A percentile compares a stretch with the other conserved stretches of the same genome.
phyloP scores from a whole-genome alignment of 2,329 filamentous ascomycete genomes.

The Achaetomium macrosporum region DNA sequence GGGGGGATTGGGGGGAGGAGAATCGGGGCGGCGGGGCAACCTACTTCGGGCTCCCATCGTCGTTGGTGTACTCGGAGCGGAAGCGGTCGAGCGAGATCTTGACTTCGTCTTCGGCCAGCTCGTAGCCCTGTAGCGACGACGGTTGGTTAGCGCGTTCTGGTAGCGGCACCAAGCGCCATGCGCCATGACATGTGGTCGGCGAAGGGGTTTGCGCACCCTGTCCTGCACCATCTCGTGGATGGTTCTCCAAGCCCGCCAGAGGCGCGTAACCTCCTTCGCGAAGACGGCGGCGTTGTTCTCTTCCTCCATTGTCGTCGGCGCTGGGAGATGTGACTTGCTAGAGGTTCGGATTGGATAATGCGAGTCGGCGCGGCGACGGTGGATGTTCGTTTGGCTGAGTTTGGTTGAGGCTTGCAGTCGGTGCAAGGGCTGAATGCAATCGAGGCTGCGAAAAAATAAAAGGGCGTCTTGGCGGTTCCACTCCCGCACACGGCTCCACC shows the following conservation, averaged over 20 bases:
- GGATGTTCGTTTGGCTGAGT: background rate
- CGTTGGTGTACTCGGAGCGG: conserved; percentile 62
- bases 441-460: background rate
- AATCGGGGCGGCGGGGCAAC: conserved; percentile 27
- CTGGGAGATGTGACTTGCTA: background rate
- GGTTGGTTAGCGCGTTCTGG: background rate
- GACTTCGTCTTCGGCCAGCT: conserved; percentile 83
- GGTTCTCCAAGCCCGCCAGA: conserved; percentile 93
- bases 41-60: conserved; percentile 71
- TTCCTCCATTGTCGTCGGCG: conserved; percentile 36
- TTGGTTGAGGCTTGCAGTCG: background rate
- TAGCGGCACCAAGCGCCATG: too few relatives aligned
- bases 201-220: conserved; percentile 53
- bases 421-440: too few relatives aligned
- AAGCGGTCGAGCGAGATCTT: conserved; percentile 82
- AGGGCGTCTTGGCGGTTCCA: too few relatives aligned
- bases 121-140: conserved; percentile 66
- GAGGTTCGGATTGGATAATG: background rate
- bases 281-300: conserved; percentile 31
- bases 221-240: conserved; percentile 93
- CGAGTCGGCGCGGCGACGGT: background rate
- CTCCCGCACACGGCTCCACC: too few relatives aligned
- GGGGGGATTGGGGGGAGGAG: background rate
- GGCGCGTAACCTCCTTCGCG: conserved; percentile 52
- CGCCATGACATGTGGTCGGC: background rate